Conservation (phyloP, 495 filamentous ascomycete genomes). For the Hypomontagnella monticulosa region DNA sequence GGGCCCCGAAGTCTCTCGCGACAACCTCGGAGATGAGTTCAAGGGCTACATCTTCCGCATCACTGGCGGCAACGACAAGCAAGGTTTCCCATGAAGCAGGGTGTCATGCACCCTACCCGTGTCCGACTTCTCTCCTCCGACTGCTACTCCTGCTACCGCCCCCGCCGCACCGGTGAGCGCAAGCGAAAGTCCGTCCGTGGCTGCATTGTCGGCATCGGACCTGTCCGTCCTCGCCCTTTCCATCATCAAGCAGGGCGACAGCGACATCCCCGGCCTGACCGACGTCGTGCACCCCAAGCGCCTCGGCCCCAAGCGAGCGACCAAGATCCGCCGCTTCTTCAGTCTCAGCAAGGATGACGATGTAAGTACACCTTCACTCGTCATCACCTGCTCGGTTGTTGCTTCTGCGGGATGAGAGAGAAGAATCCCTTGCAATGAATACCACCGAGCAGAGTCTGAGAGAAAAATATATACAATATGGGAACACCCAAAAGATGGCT, state of each 20-base stretch:
- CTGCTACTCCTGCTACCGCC: slow-evolving; percentile 97
- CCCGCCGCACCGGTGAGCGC: slow-evolving; percentile 95
- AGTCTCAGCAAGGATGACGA: slow-evolving; percentile 99
- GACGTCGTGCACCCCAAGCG: slow-evolving; percentile 97
- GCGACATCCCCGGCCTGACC: slow-evolving; percentile 92
- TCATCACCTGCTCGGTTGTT: slow-evolving; percentile 65
- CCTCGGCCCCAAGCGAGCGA: slow-evolving; percentile 97
- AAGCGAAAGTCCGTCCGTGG: slow-evolving; percentile 98
- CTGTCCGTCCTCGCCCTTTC: slow-evolving; percentile 89
- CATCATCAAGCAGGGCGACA: slow-evolving; percentile 97
- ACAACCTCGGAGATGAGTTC: slow-evolving; percentile 97
- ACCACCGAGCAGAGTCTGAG: slow-evolving; percentile 65
- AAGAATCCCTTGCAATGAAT: slow-evolving; percentile 54
- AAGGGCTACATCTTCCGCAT: slow-evolving; percentile 98
- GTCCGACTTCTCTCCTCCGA: slow-evolving; percentile 92
- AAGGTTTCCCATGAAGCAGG: slow-evolving; percentile 99
- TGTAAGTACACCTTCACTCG: slow-evolving; percentile 74
- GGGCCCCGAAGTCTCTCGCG: slow-evolving; percentile 94
- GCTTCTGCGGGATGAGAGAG: slow-evolving; percentile 54
- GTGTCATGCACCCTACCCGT: slow-evolving; percentile 97
- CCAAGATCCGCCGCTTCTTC: slow-evolving; percentile 99
- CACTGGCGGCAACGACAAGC: slow-evolving; percentile 99
- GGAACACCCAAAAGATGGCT: slow-evolving; percentile 43
- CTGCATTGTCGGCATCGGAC: slow-evolving; percentile 96
- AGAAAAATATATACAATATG: slow-evolving; percentile 36